A percentile compares a stretch with the other conserved stretches of the same genome.
Conservation (phyloP, 2,329 filamentous ascomycete genomes). For the Aspergillus oerlinghausenensis region DNA sequence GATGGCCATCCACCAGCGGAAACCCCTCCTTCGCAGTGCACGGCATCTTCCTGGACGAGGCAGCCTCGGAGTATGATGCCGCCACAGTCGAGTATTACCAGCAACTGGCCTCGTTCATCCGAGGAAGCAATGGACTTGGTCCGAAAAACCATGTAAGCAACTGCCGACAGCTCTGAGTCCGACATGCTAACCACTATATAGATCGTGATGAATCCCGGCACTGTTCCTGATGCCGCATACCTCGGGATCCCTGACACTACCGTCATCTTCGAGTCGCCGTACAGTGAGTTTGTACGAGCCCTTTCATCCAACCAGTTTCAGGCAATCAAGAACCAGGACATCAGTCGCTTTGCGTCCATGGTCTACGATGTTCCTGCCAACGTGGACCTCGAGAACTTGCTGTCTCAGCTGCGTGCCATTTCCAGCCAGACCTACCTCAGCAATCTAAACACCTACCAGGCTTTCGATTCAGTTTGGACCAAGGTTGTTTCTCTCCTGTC, state of each 20-base stretch:
- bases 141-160: slow-evolving; percentile 4
- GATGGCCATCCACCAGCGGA: slow-evolving; percentile 5
- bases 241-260: slow-evolving; percentile 7
- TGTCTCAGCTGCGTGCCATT: slow-evolving; percentile 2
- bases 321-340: not conserved
- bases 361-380: slow-evolving; percentile 5
- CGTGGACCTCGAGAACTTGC: not conserved
- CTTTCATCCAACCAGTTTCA: not conserved
- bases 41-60: slow-evolving; percentile 12
- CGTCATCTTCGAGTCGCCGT: slow-evolving; percentile 11
- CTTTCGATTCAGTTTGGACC: not conserved
- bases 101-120: not conserved
- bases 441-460: slow-evolving; percentile 2
- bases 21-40: slow-evolving; percentile 7
- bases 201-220: slow-evolving; percentile 12
- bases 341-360: slow-evolving; percentile 5
- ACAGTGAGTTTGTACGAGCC: slow-evolving; percentile 3
- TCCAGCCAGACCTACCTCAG: slow-evolving; percentile 10
- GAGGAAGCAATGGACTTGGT: slow-evolving; percentile 2
- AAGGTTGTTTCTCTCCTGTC: not conserved
- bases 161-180: not conserved
- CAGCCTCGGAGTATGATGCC: slow-evolving; percentile 1
- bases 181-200: not conserved
- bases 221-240: slow-evolving; percentile 8
- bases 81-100: slow-evolving; percentile 2